A percentile compares a stretch with the other conserved stretches of the same genome.
phyloP scores from a whole-genome alignment of 805 yeast genomes.

The Alloascoidea africana region DNA sequence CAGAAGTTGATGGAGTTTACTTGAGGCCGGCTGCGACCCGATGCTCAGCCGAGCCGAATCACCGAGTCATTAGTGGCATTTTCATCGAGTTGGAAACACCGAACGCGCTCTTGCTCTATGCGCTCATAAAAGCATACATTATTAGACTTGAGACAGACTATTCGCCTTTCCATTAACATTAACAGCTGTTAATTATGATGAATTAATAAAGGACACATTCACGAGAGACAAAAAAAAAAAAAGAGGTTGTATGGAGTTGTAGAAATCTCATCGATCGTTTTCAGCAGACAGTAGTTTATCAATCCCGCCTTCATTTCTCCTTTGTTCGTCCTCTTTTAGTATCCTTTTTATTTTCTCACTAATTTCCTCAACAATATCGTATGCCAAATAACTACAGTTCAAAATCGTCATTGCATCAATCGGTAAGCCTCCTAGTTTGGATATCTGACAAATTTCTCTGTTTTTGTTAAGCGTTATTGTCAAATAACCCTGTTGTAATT shows the following conservation, averaged over 20 bases:
- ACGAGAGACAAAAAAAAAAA: no score
- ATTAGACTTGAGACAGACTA: no score
- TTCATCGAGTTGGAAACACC: no score
- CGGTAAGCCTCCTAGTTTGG: constrained; percentile 82
- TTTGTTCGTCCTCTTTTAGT: constrained; percentile 37
- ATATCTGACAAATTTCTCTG: constrained; percentile 78
- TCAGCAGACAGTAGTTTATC: constrained; percentile 15
- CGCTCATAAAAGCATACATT: no score
- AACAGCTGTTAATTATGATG: no score
- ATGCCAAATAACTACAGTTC: constrained; percentile 56
- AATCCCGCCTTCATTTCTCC: constrained; percentile 26
- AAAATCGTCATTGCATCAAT: constrained; percentile 57
- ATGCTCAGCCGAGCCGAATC: no score
- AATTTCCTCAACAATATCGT: constrained; percentile 39
- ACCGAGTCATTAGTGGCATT: no score
- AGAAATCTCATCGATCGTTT: constrained; percentile 11
- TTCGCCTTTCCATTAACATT: no score
- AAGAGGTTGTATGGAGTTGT: background rate
- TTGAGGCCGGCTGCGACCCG: no score
- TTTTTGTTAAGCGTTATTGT: constrained; percentile 83
- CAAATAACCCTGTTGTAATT: constrained; percentile 59
- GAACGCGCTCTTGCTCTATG: no score
- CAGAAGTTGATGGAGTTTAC: no score
- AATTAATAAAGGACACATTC: no score
- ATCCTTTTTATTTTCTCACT: constrained; percentile 48